phyloP scores from a whole-genome alignment of 257 asterid genomes.

The Rauvolfia tetraphylla region DNA sequence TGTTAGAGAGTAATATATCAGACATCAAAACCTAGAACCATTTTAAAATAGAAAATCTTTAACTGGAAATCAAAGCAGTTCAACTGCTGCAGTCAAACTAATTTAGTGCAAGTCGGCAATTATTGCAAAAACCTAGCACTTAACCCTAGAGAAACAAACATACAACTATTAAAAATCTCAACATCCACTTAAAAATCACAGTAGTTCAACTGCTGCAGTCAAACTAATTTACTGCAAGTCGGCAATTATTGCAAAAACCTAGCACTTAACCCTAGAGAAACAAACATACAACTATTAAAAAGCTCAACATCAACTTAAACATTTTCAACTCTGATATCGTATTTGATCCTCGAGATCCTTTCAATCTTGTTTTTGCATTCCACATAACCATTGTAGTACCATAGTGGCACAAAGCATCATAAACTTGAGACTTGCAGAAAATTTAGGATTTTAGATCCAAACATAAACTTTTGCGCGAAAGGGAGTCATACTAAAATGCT shows the following conservation, averaged over 20 bases:
- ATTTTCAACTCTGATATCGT: neutral
- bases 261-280: neutral
- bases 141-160: neutral
- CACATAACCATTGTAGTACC: neutral
- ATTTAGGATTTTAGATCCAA: neutral
- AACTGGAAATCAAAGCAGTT: neutral
- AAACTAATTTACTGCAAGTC: too few species aligned
- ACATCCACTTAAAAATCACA: neutral
- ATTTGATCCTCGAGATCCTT: neutral
- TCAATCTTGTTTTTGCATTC: neutral
- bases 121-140: neutral
- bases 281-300: neutral
- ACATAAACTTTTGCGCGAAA: neutral
- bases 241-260: neutral
- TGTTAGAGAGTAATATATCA: neutral
- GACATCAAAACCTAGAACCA: neutral
- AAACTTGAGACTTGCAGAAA: neutral
- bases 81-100: neutral
- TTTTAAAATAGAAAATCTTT: neutral
- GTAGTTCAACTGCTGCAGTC: too few species aligned
- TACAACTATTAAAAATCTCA: neutral
- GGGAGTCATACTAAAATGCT: neutral
- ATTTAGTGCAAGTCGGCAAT: too few species aligned
- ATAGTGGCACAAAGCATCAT: neutral
- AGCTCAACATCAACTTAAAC: neutral